Evolutionary conservation across 2,329 filamentous ascomycete species (phyloP).

Genomic region (Ophiostoma ulmi): DNA sequence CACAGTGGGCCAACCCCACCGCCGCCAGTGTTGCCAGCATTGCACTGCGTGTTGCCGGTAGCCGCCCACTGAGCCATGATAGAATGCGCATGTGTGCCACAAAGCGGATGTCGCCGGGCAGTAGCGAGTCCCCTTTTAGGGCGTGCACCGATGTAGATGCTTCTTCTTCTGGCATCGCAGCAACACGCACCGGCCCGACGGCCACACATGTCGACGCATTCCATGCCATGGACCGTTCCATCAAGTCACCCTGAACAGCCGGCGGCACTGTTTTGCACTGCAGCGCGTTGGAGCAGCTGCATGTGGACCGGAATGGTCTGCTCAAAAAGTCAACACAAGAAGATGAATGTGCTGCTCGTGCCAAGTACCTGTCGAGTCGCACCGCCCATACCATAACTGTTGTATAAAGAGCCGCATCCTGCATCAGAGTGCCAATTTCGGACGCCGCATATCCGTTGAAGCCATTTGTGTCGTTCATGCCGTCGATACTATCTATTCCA

Average conservation of each 20-base stretch:
- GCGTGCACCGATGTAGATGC: background rate
- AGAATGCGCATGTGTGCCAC: slow-evolving; percentile 28
- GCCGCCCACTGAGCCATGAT: slow-evolving; percentile 25
- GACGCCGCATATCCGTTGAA: no score
- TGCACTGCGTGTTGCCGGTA: slow-evolving; percentile 25
- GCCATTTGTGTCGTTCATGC: no score
- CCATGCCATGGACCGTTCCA: background rate
- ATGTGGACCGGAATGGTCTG: slow-evolving; percentile 25
- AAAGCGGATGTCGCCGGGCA: slow-evolving; percentile 29
- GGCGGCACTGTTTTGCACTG: slow-evolving; percentile 4
- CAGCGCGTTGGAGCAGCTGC: slow-evolving; percentile 21
- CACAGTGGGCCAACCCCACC: slow-evolving; percentile 28
- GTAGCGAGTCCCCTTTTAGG: slow-evolving; percentile 16
- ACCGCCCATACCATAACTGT: slow-evolving; percentile 27
- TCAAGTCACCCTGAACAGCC: background rate
- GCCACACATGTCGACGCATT: background rate
- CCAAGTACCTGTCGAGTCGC: slow-evolving; percentile 27
- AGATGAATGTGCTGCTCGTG: slow-evolving; percentile 22
- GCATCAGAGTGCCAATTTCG: slow-evolving; percentile 22
- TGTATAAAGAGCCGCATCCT: slow-evolving; percentile 27
- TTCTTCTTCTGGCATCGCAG: background rate
- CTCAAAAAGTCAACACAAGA: slow-evolving; percentile 27
- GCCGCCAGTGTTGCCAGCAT: slow-evolving; percentile 28
- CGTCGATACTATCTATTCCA: background rate
- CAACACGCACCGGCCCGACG: background rate